Evolutionary conservation across 805 yeast species (phyloP).

Genomic region (Maudiozyma serrabonitensis): DNA sequence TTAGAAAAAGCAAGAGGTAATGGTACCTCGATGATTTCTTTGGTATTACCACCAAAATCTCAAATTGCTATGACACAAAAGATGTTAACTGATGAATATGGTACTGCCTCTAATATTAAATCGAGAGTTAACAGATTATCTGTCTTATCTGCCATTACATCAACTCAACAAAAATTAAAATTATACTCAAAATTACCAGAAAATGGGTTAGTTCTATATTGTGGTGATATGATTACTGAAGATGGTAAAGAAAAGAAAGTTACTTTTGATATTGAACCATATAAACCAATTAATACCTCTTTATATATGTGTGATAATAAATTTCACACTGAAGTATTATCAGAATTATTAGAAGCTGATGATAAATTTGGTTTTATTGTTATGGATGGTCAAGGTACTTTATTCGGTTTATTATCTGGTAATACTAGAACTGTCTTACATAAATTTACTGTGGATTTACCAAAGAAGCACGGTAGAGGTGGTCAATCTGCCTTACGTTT

Average conservation of each 20-base stretch:
- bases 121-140: conserved; percentile 95
- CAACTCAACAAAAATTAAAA: conserved; percentile 94
- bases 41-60: conserved; percentile 90
- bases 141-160: conserved; percentile 92
- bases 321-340: conserved; percentile 93
- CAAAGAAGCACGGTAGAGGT: conserved; percentile 99
- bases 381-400: conserved; percentile 99
- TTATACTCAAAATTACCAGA: conserved; percentile 82
- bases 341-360: conserved; percentile 89
- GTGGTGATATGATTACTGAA: conserved; percentile 96
- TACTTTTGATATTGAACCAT: conserved; percentile 96
- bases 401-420: conserved; percentile 92
- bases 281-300: conserved; percentile 98
- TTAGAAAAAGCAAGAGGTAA: conserved; percentile 92
- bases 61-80: conserved; percentile 82
- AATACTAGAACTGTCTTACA: conserved; percentile 94
- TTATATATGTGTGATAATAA: conserved; percentile 93
- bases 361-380: conserved; percentile 95
- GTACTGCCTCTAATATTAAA: conserved; percentile 96
- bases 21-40: conserved; percentile 97
- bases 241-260: conserved; percentile 97
- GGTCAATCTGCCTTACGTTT: conserved; percentile 99
- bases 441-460: conserved; percentile 93
- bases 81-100: conserved; percentile 95
- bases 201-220: conserved; percentile 90